Conservation (phyloP, 164 flowering plant genomes). For the Dillenia turbinata region DNA sequence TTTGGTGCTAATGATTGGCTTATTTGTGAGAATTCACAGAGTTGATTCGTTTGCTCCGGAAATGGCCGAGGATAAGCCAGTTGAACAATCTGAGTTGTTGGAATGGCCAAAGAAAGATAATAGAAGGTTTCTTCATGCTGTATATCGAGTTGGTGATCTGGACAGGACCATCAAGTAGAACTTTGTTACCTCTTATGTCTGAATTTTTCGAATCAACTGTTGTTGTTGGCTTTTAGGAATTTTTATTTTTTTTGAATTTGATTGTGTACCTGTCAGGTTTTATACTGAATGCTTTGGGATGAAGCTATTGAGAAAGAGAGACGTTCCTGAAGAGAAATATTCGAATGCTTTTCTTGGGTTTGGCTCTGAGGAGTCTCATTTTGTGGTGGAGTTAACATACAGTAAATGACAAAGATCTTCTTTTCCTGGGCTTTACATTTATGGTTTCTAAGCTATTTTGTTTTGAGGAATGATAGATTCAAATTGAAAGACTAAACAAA, state of each 20-base stretch:
- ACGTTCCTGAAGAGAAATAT: slow-evolving; percentile 90
- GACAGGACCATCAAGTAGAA: slow-evolving; percentile 75
- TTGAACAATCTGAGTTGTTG: slow-evolving; percentile 41
- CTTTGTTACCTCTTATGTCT: not conserved
- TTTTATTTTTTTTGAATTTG: not conserved
- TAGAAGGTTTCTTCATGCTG: slow-evolving; percentile 69
- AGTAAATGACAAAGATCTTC: slow-evolving; percentile 40
- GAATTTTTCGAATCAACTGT: not conserved
- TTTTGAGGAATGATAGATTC: too few relatives aligned
- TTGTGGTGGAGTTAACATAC: slow-evolving; percentile 88
- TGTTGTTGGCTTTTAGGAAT: not conserved
- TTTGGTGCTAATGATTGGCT: too few relatives aligned
- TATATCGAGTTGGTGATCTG: slow-evolving; percentile 87
- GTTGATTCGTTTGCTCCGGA: too few relatives aligned
- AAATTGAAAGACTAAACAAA: too few relatives aligned
- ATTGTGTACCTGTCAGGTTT: slow-evolving; percentile 40
- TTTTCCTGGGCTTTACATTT: not conserved
- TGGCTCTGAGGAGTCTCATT: slow-evolving; percentile 83
- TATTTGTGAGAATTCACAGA: too few relatives aligned
- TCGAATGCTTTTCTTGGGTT: slow-evolving; percentile 96
- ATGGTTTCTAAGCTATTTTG: too few relatives aligned
- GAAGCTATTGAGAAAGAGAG: slow-evolving; percentile 86
- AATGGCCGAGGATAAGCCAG: slow-evolving; percentile 46
- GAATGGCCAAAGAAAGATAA: slow-evolving; percentile 83
- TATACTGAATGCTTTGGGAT: slow-evolving; percentile 91